A percentile compares a stretch with the other conserved stretches of the same genome.
These are phyloP conservation scores for Penicillium antarcticum DNA, from an alignment of 495 filamentous ascomycete species.

Conservation along the genomic window DNA sequence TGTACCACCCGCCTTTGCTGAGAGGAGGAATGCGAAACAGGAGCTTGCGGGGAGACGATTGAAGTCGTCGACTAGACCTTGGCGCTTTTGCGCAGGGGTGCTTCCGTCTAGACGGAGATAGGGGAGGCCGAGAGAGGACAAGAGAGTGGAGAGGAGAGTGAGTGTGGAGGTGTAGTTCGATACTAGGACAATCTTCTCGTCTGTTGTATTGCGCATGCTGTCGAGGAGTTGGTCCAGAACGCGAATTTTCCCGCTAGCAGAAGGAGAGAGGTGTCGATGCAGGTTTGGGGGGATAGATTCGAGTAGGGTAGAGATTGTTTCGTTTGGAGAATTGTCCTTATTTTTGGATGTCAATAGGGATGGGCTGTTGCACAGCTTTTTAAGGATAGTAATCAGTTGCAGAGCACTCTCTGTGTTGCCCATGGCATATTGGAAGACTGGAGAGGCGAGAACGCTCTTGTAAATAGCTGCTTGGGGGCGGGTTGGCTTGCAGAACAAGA, in stretches of 20 bases:
- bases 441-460: conserved; percentile 65
- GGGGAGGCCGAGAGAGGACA: conserved; percentile 59
- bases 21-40: conserved; percentile 75
- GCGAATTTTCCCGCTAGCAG: conserved; percentile 66
- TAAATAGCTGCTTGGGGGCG: conserved; percentile 66
- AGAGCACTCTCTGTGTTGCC: conserved; percentile 67
- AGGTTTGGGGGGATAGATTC: conserved; percentile 56
- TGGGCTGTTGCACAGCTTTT: conserved; percentile 81
- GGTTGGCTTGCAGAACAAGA: conserved; percentile 73
- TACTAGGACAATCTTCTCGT: conserved; percentile 76
- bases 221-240: conserved; percentile 68
- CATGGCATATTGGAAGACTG: conserved; percentile 61
- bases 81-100: conserved; percentile 65
- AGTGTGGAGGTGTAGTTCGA: conserved; percentile 81
- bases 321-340: conserved; percentile 29
- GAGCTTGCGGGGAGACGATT: conserved; percentile 55
- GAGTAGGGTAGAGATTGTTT: conserved; percentile 49
- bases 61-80: conserved; percentile 74
- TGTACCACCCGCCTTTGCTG: conserved; percentile 72
- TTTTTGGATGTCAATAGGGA: conserved; percentile 55
- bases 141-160: conserved; percentile 62
- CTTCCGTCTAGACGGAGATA: conserved; percentile 73
- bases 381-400: conserved; percentile 73
- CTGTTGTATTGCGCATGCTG: conserved; percentile 55
- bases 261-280: conserved; percentile 53